Evolutionary conservation across 495 filamentous ascomycete species (phyloP), one percentile per base, ranked within the genome.

Genomic region (Achaetomiella virescens): DNA sequence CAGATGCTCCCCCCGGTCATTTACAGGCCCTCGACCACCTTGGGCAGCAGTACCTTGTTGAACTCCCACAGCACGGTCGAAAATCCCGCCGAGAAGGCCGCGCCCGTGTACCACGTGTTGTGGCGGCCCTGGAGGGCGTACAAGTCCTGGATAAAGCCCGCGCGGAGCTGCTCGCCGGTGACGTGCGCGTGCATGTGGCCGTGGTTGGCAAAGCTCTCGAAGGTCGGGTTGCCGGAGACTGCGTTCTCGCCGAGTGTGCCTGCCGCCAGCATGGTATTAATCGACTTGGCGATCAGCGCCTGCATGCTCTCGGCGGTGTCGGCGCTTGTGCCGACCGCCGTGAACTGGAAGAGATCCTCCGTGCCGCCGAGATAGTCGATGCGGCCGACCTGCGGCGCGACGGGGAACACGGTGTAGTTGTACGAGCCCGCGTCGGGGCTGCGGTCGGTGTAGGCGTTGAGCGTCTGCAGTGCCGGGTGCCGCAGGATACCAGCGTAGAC

Each of bases 41-140:
- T 43, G 9, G 54, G 54, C 36, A 56, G 45, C 24, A 56, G 29
- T 46, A 49, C 54, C 36, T 56, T 50, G 38, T 56, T 56, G 54
- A 22, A 56, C 54, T 56, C 46, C 54, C 54, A 56, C 35, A 56
- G 25, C 5, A 56, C 45, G 7, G 54, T 56, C 22, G 54, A 18
- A 8, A 56, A 49, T 6, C 46, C 45, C 20, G 21, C 45, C 22
- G 54, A 56, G 36, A 48, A 49, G 37, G 54, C 54, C 2, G 45
- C 77, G 9, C 79, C 79, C 0, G 78, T 81, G 53, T 75, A 83
- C 38, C 56, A 83, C 12, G 76, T 81, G 20, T 67, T 64, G 36
- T 70, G 50, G 24, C 69, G 52, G 2, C 79, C 79, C 62, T 84
- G 79, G 48, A 84, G 55, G 12, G 49, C 69, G 57, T 77, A 67